These are phyloP conservation scores for Nannochloropsis oceanica DNA, from an alignment of 108 stramenopile genomes.

Conservation along the genomic window DNA sequence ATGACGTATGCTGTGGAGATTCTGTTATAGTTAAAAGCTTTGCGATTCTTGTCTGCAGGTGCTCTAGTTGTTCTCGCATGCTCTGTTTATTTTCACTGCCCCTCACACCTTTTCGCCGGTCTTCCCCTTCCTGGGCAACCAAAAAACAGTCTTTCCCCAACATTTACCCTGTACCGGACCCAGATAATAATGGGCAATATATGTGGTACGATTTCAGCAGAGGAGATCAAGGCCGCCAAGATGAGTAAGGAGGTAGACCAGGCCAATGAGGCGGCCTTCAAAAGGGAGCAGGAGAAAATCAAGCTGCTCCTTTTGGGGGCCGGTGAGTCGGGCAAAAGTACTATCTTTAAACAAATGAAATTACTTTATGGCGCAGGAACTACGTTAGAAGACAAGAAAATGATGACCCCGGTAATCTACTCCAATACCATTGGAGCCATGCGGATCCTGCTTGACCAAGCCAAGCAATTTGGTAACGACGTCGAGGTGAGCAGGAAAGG, in stretches of 20 bases:
- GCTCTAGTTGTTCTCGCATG: too few species aligned
- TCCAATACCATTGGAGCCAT: constrained; percentile 36
- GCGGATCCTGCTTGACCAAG: constrained; percentile 42
- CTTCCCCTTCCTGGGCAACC: too few species aligned
- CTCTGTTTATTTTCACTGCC: too few species aligned
- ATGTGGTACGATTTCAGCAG: background rate
- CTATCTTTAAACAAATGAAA: constrained; percentile 84
- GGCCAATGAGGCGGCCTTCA: constrained; percentile 11
- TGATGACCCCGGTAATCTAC: constrained; percentile 36
- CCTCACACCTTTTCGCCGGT: too few species aligned
- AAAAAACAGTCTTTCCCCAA: too few species aligned
- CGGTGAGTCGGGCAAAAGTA: constrained; percentile 95
- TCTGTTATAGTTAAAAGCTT: too few species aligned
- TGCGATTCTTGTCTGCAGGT: too few species aligned
- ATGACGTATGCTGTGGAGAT: too few species aligned
- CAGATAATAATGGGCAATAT: background rate
- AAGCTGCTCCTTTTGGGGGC: constrained; percentile 96
- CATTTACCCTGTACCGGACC: too few species aligned
- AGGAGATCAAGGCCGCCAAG: background rate
- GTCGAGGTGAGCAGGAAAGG: background rate
- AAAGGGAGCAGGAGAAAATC: constrained; percentile 49
- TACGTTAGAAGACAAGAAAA: constrained; percentile 33
- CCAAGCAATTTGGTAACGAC: constrained; percentile 11
- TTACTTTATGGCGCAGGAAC: constrained; percentile 36
- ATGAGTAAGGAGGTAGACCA: constrained; percentile 13